Percentiles rank a stretch among this genome's conserved stretches.
Evolutionary conservation across 1,284 basidiomycete species (phyloP).

Genomic region (Hemileia vastatrix): DNA sequence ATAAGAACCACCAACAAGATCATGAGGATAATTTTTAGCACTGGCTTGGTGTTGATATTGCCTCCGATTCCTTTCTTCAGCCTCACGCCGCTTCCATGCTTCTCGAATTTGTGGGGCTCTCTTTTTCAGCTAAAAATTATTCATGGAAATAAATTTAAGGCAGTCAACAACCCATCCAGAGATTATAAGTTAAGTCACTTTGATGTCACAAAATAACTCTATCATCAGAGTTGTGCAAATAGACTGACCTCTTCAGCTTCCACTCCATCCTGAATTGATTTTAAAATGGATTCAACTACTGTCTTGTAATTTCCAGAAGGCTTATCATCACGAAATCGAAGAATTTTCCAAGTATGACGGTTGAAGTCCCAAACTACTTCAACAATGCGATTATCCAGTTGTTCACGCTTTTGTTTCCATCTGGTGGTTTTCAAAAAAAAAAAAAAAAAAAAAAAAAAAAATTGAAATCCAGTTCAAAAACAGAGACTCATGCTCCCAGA

Average conservation of each 20-base stretch:
- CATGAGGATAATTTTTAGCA: too few relatives aligned
- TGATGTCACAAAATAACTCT: too few relatives aligned
- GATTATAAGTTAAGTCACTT: too few relatives aligned
- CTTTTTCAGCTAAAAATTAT: too few relatives aligned
- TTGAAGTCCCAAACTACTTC: constrained; percentile 80
- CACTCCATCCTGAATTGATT: constrained; percentile 80
- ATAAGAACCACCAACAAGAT: too few relatives aligned
- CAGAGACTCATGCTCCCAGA: not conserved
- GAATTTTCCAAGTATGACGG: constrained; percentile 64
- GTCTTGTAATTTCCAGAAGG: constrained; percentile 71
- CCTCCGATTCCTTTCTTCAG: too few relatives aligned
- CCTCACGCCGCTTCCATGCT: too few relatives aligned
- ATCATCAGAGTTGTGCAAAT: too few relatives aligned
- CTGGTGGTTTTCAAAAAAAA: constrained; percentile 47
- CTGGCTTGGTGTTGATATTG: too few relatives aligned
- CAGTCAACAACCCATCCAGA: too few relatives aligned
- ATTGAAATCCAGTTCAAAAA: not conserved
- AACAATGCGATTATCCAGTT: constrained; percentile 83
- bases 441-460: constrained; percentile 5
- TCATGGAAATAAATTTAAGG: too few relatives aligned
- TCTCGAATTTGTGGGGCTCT: too few relatives aligned
- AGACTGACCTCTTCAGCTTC: constrained; percentile 48
- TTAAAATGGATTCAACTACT: constrained; percentile 72
- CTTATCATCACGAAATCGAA: constrained; percentile 87
- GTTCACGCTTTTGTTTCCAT: constrained; percentile 71